phyloP scores from a whole-genome alignment of 225 moss, liverwort and hornwort species.

The Marchantia polymorpha region DNA sequence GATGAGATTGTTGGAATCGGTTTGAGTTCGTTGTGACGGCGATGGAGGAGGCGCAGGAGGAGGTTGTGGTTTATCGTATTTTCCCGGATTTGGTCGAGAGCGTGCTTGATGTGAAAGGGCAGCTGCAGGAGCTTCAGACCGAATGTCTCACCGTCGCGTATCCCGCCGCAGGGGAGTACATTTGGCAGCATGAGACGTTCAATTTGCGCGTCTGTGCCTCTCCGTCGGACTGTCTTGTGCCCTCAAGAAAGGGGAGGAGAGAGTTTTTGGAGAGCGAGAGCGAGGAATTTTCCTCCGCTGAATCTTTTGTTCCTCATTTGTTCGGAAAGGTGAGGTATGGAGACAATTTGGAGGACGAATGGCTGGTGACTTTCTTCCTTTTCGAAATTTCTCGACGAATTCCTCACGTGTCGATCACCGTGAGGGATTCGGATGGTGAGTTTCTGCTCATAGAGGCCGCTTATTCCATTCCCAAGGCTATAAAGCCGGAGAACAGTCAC shows the following conservation, averaged over 20 bases:
- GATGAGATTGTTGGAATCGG: not conserved
- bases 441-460: conserved; percentile 88
- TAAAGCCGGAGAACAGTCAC: conserved; percentile 75
- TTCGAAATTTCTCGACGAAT: conserved; percentile 47
- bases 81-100: conserved; percentile 23
- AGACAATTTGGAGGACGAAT: conserved; percentile 93
- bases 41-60: conserved; percentile 27
- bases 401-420: conserved; percentile 50
- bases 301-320: conserved; percentile 49
- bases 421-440: conserved; percentile 84
- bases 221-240: conserved; percentile 1
- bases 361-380: conserved; percentile 72
- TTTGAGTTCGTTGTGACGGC: not conserved
- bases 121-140: conserved; percentile 45
- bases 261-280: conserved; percentile 22
- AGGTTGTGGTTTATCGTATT: conserved; percentile 35
- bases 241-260: conserved; percentile 2
- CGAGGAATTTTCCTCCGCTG: conserved; percentile 25
- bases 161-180: conserved; percentile 55
- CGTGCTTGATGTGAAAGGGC: conserved; percentile 15
- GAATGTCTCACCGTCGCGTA: conserved; percentile 39
- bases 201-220: conserved; percentile 49
- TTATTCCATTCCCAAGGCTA: conserved; percentile 73
- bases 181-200: conserved; percentile 91
- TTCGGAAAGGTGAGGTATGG: conserved; percentile 64